These are phyloP conservation scores for Ceratobasidium sp. DNA, from an alignment of 1,284 basidiomycete species.

Conservation along the genomic window DNA sequence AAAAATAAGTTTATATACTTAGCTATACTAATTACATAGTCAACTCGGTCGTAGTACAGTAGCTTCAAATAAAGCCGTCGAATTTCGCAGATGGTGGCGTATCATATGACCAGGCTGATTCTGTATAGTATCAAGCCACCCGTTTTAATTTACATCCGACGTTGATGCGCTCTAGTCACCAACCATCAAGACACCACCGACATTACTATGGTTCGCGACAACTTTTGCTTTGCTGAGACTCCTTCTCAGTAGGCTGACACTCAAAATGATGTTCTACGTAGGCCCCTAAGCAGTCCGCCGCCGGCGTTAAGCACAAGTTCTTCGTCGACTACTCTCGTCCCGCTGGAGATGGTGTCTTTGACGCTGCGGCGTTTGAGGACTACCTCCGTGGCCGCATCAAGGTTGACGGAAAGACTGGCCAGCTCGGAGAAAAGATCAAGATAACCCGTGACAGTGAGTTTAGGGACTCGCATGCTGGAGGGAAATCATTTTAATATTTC, in stretches of 20 bases:
- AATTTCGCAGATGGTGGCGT: too few species aligned
- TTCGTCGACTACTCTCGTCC: conserved; percentile 95
- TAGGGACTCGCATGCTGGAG: background rate
- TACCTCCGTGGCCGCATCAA: conserved; percentile 95
- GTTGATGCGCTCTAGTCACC: conserved; percentile 2
- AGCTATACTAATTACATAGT: too few species aligned
- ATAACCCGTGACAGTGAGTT: conserved; percentile 81
- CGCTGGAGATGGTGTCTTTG: conserved; percentile 89
- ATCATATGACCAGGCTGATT: background rate
- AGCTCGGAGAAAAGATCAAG: conserved; percentile 87
- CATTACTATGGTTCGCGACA: conserved; percentile 43
- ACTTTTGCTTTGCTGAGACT: conserved; percentile 82
- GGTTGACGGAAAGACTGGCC: conserved; percentile 66
- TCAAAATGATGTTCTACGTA: conserved; percentile 55
- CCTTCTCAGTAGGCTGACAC: conserved; percentile 90
- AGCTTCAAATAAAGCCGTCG: too few species aligned
- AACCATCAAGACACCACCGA: conserved; percentile 38
- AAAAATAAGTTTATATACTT: too few species aligned
- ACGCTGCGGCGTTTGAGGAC: conserved; percentile 90
- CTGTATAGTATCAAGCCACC: conserved; percentile 27
- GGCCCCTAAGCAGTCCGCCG: conserved; percentile 55
- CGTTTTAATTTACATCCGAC: conserved; percentile 10
- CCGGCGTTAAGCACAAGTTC: conserved; percentile 85
- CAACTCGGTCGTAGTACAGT: too few species aligned
- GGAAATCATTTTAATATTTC: conserved; percentile 36